Evolutionary conservation across 768 basidiomycete genomes (phyloP), one percentile per base, ranked within the genome.

Genomic region (Suillus bovinus): DNA sequence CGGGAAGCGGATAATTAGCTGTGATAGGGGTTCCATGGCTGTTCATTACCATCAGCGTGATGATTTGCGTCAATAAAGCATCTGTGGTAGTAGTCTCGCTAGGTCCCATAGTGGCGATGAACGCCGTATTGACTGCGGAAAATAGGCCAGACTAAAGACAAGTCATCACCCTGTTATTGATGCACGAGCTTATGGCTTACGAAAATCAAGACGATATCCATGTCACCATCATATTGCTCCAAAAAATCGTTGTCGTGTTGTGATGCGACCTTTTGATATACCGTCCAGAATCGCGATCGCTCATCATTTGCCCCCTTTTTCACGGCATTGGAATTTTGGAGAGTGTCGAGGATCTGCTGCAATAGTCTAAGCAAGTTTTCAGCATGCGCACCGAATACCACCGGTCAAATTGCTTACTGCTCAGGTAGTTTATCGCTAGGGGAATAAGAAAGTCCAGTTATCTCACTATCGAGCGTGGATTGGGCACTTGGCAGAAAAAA

Each of bases 91-190:
- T 53, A 55, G 58, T 22, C 5, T 33, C 5, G 38, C 8, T 38
- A 6, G 34, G 54, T 16, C 24, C 54, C 60, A 66, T 57, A 24
- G n/a, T 44, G 47, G 22, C 29, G 41, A 66, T 61, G 39, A 66
- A 66, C 14, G 61, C 36, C 9, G 65, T 42, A n/a, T 59, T 66
- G 33, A 66, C 65, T 34, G 52, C 65, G 3, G 66, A 66, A 38
- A 66, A 66, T 20, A 66, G 49, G 55, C 66, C 65, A 57, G 65
- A 53, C 65, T 66, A 29, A 24, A 55, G 36, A 24, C 36, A 9
- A 59, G 31, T 59, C 11, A 60, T 22, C 20, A 34, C 4, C 5
- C 22, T 31, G 20, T 29, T 9, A 33, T 24, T 50, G 13, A 53
- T 14, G 20, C 11, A n/a, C 17, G 36, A 55, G 54, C 9, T 17